A percentile compares a stretch with the other conserved stretches of the same genome.
These are phyloP conservation scores for Stagonosporopsis chrysanthemi DNA, from an alignment of 2,329 filamentous ascomycete species.

Conservation along the genomic window DNA sequence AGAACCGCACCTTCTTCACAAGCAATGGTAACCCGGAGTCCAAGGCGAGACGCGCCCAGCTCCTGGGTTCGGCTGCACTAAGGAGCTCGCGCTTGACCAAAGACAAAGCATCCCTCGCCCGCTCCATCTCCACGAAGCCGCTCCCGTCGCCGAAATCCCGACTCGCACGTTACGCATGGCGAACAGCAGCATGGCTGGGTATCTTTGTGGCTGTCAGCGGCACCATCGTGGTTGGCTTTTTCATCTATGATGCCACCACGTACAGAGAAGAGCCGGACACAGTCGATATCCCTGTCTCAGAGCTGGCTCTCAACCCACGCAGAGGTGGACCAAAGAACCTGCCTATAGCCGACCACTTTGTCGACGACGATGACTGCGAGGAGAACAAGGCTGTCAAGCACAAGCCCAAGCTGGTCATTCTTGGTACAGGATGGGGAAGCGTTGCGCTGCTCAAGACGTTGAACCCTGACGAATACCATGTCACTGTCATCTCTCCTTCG, in stretches of 20 bases:
- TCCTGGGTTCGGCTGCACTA: constrained; percentile 28
- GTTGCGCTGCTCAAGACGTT: constrained; percentile 90
- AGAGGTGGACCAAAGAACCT: constrained; percentile 93
- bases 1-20: constrained; percentile 35
- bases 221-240: constrained; percentile 79
- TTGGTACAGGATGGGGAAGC: constrained; percentile 95
- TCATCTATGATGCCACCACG: constrained; percentile 90
- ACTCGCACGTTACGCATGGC: constrained; percentile 66
- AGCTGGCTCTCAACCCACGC: constrained; percentile 80
- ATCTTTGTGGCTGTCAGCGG: constrained; percentile 76
- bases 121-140: constrained; percentile 41
- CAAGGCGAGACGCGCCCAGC: constrained; percentile 32
- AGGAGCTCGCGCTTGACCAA: constrained; percentile 29
- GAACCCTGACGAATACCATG: constrained; percentile 90
- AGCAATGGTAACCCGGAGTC: constrained; percentile 36
- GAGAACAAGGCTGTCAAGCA: constrained; percentile 75
- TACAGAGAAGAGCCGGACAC: constrained; percentile 76
- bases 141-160: constrained; percentile 44
- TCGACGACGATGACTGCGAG: constrained; percentile 86
- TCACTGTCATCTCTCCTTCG: constrained; percentile 91
- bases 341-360: constrained; percentile 84
- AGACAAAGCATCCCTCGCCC: constrained; percentile 28
- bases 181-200: constrained; percentile 75
- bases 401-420: constrained; percentile 90
- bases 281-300: constrained; percentile 81